A percentile compares a stretch with the other conserved stretches of the same genome.
phyloP scores from a whole-genome alignment of 2,329 filamentous ascomycete genomes.

The Xylariales sp. region DNA sequence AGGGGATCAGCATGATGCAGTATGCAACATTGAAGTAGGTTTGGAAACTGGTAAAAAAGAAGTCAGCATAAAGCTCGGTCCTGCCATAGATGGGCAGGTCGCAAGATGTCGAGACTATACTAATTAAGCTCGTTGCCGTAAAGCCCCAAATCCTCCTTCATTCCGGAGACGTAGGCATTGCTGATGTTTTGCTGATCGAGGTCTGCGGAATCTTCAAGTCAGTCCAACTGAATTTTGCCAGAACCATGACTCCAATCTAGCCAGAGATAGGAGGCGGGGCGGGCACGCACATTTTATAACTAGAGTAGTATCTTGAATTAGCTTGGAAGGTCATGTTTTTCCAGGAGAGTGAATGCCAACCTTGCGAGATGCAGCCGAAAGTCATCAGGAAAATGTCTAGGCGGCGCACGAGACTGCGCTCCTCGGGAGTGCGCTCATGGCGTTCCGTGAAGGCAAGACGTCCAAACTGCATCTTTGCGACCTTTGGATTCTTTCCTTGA shows the following conservation, averaged over 20 bases:
- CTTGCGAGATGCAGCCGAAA: constrained; percentile 29
- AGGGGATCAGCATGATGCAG: constrained; percentile 29
- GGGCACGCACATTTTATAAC: constrained; percentile 18
- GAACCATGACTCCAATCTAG: too few relatives aligned
- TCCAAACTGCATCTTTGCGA: constrained; percentile 6
- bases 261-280: too few relatives aligned
- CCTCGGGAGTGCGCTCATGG: constrained; percentile 23
- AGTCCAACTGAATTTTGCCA: not conserved
- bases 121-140: constrained; percentile 16
- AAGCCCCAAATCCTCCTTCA: constrained; percentile 19
- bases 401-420: constrained; percentile 25
- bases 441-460: constrained; percentile 15
- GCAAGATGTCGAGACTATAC: constrained; percentile 10
- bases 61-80: too few relatives aligned
- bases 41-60: constrained; percentile 20
- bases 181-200: constrained; percentile 28
- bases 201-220: constrained; percentile 17
- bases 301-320: too few relatives aligned
- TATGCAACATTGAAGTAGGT: constrained; percentile 30
- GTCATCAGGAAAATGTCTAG: constrained; percentile 30
- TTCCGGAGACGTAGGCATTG: constrained; percentile 30
- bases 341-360: too few relatives aligned
- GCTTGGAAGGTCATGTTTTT: too few relatives aligned
- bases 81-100: not conserved
- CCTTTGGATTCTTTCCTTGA: too few relatives aligned